phyloP scores from a whole-genome alignment of 73 alveolate species.

The Blepharisma japonicum region DNA sequence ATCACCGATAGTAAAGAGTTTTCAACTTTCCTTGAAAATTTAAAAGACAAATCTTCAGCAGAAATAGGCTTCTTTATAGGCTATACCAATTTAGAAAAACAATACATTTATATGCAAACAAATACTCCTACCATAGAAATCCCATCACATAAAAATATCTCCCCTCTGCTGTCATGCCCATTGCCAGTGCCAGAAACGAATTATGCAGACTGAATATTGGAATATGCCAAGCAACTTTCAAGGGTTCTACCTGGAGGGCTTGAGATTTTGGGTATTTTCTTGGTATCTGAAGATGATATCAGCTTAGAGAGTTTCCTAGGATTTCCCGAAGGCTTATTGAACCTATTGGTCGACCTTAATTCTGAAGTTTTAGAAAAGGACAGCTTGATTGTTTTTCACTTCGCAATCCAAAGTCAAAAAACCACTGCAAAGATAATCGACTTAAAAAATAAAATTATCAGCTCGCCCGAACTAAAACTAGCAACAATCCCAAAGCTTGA shows the following conservation, averaged over 20 bases:
- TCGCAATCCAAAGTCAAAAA: neutral
- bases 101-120: neutral
- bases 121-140: neutral
- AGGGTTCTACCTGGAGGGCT: constrained; percentile 12
- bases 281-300: constrained; percentile 23
- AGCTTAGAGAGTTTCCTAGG: neutral
- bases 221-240: neutral
- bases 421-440: neutral
- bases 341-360: neutral
- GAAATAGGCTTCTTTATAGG: constrained; percentile 16
- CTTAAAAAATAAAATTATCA: neutral
- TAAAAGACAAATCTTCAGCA: neutral
- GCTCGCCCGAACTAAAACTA: neutral
- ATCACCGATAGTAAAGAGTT: neutral
- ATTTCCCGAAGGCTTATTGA: neutral
- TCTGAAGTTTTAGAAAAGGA: neutral
- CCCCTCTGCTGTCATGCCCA: neutral
- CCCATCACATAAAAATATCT: neutral
- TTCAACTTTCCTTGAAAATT: neutral
- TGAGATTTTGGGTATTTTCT: neutral
- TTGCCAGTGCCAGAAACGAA: neutral
- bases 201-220: constrained; percentile 5
- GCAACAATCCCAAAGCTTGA: neutral
- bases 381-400: constrained; percentile 1
- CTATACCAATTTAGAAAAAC: neutral